Percentiles rank a stretch among this genome's conserved stretches.
Evolutionary conservation across 768 basidiomycete species (phyloP).

Genomic region (Tricholoma hemisulphureum): DNA sequence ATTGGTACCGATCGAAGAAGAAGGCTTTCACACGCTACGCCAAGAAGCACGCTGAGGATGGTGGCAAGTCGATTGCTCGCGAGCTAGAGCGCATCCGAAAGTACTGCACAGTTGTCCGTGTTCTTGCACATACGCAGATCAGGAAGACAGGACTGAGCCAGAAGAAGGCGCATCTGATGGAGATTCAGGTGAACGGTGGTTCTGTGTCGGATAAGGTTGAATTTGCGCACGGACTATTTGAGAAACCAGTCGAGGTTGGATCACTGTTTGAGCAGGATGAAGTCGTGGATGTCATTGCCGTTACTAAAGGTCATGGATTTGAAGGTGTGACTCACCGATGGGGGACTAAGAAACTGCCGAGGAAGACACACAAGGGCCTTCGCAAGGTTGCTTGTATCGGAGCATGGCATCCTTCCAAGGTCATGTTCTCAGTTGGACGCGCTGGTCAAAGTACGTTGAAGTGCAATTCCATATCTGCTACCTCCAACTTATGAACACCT

Average conservation of each 20-base stretch:
- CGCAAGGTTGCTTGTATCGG: slow-evolving; percentile 99
- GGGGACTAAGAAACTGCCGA: slow-evolving; percentile 98
- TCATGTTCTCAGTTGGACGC: slow-evolving; percentile 99
- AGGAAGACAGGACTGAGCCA: slow-evolving; percentile 96
- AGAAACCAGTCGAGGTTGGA: slow-evolving; percentile 88
- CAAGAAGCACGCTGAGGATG: slow-evolving; percentile 97
- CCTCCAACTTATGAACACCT: slow-evolving; percentile 7
- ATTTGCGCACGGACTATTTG: slow-evolving; percentile 90
- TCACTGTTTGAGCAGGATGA: slow-evolving; percentile 96
- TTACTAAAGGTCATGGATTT: slow-evolving; percentile 99
- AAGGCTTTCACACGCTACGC: slow-evolving; percentile 99
- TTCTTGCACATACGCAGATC: slow-evolving; percentile 98
- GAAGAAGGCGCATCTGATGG: slow-evolving; percentile 99
- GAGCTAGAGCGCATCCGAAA: slow-evolving; percentile 99
- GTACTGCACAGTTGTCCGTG: slow-evolving; percentile 99
- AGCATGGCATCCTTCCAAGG: slow-evolving; percentile 98
- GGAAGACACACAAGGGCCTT: slow-evolving; percentile 99
- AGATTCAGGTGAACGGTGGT: slow-evolving; percentile 99
- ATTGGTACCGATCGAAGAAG: slow-evolving; percentile 99
- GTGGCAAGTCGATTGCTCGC: slow-evolving; percentile 86
- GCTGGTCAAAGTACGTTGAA: slow-evolving; percentile 91
- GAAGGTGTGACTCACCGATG: slow-evolving; percentile 99
- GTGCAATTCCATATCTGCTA: neutral
- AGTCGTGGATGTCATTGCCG: slow-evolving; percentile 93
- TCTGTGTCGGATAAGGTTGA: slow-evolving; percentile 96